Evolutionary conservation across 1,284 basidiomycete species (phyloP).

Genomic region (Leucoagaricus sp.): DNA sequence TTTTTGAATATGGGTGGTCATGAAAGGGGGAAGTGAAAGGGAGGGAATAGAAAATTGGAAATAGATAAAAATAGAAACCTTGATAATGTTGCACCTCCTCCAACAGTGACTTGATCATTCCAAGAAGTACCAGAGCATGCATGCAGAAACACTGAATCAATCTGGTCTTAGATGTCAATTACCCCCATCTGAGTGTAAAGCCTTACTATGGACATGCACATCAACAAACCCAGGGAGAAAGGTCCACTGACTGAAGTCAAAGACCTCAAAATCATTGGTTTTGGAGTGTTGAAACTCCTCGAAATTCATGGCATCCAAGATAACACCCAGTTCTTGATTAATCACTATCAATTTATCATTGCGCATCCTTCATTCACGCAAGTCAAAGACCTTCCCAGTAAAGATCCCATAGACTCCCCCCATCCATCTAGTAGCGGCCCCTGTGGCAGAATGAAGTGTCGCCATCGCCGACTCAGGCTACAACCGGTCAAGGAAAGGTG

Average conservation of each 20-base stretch:
- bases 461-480: background rate
- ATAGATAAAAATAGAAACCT: too few relatives aligned
- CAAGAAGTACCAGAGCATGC: slow-evolving; percentile 61
- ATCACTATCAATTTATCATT: slow-evolving; percentile 43
- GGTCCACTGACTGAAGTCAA: slow-evolving; percentile 55
- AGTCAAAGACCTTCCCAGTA: slow-evolving; percentile 33
- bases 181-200: background rate
- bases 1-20: too few relatives aligned
- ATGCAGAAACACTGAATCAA: slow-evolving; percentile 56
- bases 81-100: too few relatives aligned
- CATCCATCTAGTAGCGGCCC: background rate
- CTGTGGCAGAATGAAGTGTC: background rate
- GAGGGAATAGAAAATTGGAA: too few relatives aligned
- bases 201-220: slow-evolving; percentile 64
- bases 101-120: slow-evolving; percentile 66
- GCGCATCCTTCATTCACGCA: slow-evolving; percentile 26
- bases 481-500: background rate
- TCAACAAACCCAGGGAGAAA: slow-evolving; percentile 70
- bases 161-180: background rate
- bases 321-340: slow-evolving; percentile 30
- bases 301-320: slow-evolving; percentile 29
- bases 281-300: background rate
- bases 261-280: slow-evolving; percentile 22
- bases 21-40: too few relatives aligned
- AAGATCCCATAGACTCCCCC: slow-evolving; percentile 25